Conservation (phyloP, 768 basidiomycete species). For the Suillus plorans region DNA sequence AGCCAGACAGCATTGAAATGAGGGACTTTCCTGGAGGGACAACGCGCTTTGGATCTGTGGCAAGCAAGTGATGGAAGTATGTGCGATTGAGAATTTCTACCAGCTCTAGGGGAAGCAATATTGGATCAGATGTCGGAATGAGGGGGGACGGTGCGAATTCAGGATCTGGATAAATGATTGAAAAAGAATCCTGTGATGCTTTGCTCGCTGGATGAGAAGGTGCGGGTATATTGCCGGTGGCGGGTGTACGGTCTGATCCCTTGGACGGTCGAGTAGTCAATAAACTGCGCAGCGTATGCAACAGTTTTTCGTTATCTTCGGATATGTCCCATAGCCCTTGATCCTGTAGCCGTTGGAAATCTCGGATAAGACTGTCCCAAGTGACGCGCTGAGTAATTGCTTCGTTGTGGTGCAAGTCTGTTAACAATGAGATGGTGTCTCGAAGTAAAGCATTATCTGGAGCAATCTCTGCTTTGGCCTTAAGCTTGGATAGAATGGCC, state of each 20-base stretch:
- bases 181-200: slow-evolving; percentile 9
- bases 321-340: slow-evolving; percentile 25
- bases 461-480: slow-evolving; percentile 9
- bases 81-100: slow-evolving; percentile 55
- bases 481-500: slow-evolving; percentile 27
- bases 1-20: slow-evolving; percentile 54
- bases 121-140: slow-evolving; percentile 21
- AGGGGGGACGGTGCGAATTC: slow-evolving; percentile 16
- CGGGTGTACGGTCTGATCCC: neutral
- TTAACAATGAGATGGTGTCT: slow-evolving; percentile 20
- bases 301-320: slow-evolving; percentile 26
- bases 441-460: slow-evolving; percentile 18
- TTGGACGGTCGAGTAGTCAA: slow-evolving; percentile 14
- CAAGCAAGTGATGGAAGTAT: slow-evolving; percentile 68
- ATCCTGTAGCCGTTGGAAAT: slow-evolving; percentile 24
- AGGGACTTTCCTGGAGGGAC: slow-evolving; percentile 75
- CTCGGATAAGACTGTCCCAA: slow-evolving; percentile 21
- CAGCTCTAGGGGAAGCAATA: slow-evolving; percentile 53
- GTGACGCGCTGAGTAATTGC: slow-evolving; percentile 17
- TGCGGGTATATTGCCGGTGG: neutral
- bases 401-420: slow-evolving; percentile 22
- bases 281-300: slow-evolving; percentile 22
- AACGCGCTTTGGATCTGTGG: slow-evolving; percentile 56
- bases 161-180: slow-evolving; percentile 17
- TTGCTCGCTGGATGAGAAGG: neutral